A percentile compares a stretch with the other conserved stretches of the same genome.
These are phyloP conservation scores for Salvia splendens DNA, from an alignment of 257 asterid genomes.

Conservation along the genomic window DNA sequence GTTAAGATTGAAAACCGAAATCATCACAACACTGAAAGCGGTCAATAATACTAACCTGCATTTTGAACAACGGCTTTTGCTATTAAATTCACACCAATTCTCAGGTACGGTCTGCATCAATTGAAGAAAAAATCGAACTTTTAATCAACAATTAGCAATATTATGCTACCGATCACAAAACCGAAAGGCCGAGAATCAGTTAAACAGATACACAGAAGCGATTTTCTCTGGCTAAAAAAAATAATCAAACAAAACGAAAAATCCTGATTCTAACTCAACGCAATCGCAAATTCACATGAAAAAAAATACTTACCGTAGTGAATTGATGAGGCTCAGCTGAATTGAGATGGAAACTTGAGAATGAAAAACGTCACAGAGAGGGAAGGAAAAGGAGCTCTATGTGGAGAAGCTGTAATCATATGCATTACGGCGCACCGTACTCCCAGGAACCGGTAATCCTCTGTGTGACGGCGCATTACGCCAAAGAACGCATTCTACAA, in stretches of 20 bases:
- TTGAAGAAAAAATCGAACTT: not conserved
- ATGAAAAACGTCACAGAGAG: not conserved
- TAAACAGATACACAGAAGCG: not conserved
- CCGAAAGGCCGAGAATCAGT: not conserved
- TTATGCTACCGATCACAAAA: not conserved
- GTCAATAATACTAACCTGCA: conserved; percentile 40
- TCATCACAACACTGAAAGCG: not conserved
- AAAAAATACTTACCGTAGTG: not conserved
- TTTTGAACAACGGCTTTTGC: conserved; percentile 20
- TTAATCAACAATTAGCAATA: not conserved
- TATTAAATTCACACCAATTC: conserved; percentile 21
- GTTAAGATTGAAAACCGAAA: not conserved
- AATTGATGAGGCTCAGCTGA: conserved; percentile 21
- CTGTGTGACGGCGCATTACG: no score
- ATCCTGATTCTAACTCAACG: not conserved
- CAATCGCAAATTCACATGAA: not conserved
- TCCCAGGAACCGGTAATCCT: no score
- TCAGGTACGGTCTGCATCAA: conserved; percentile 33
- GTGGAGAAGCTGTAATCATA: not conserved
- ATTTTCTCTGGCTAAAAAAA: not conserved
- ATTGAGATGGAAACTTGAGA: conserved; percentile 20
- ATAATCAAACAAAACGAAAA: not conserved
- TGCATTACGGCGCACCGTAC: conserved; percentile 23
- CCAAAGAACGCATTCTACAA: no score
- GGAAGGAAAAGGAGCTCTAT: not conserved